Evolutionary conservation across 805 yeast species (phyloP).

Genomic region (Priceomyces melissophilus): DNA sequence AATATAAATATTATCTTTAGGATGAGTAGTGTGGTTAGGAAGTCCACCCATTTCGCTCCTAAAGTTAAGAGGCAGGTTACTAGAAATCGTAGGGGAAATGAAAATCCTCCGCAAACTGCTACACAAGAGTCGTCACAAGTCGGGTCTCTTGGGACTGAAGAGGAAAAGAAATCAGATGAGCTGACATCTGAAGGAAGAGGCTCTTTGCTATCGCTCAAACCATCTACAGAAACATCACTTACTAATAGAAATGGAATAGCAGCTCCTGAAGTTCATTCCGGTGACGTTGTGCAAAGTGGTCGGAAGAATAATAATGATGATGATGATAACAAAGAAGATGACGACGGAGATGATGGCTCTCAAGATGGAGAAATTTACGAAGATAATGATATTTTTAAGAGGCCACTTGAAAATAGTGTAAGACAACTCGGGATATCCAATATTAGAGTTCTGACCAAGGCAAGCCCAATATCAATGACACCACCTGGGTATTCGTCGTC

Average conservation of each 20-base stretch:
- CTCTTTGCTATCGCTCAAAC: too few relatives aligned
- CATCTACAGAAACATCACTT: too few relatives aligned
- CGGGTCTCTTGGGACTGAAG: too few relatives aligned
- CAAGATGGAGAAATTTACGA: conserved; percentile 18
- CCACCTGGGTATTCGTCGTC: conserved; percentile 9
- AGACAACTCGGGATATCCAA: conserved; percentile 27
- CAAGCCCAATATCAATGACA: conserved; percentile 27
- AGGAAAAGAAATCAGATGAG: too few relatives aligned
- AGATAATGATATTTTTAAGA: conserved; percentile 28
- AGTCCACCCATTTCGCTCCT: conserved; percentile 64
- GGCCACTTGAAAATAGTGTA: conserved; percentile 13
- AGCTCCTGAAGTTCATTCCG: too few relatives aligned
- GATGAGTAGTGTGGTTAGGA: conserved; percentile 48
- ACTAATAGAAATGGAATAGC: too few relatives aligned
- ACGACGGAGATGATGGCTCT: conserved; percentile 16
- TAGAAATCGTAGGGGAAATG: conserved; percentile 9
- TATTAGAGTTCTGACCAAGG: conserved; percentile 12
- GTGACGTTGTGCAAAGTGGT: too few relatives aligned
- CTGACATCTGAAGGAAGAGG: too few relatives aligned
- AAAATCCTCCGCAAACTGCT: neutral
- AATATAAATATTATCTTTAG: neutral
- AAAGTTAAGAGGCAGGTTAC: conserved; percentile 34
- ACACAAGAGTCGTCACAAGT: conserved; percentile 7
- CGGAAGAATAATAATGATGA: too few relatives aligned
- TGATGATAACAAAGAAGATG: conserved; percentile 7